Conservation (phyloP, 202 grass and related monocot genomes). For the Schoenoplectus triqueter region DNA sequence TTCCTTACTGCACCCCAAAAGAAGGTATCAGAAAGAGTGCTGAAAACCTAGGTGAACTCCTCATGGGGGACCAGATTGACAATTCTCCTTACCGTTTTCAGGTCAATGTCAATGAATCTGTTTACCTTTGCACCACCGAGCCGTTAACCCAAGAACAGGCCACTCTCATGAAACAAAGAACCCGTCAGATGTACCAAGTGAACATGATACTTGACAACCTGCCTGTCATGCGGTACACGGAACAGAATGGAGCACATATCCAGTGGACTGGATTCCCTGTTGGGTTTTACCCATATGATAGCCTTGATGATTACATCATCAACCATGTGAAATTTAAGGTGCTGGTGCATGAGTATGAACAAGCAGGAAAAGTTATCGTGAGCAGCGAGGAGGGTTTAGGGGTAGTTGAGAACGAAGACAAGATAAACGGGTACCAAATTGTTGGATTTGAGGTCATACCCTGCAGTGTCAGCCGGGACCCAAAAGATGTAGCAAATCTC, state of each 20-base stretch:
- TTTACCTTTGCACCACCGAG: slow-evolving; percentile 65
- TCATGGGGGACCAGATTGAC: slow-evolving; percentile 78
- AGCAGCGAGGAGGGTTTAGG: slow-evolving; percentile 68
- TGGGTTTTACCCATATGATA: slow-evolving; percentile 49
- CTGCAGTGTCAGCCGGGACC: slow-evolving; percentile 59
- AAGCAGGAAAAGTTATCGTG: slow-evolving; percentile 50
- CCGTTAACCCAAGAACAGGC: slow-evolving; percentile 55
- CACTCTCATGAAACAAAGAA: slow-evolving; percentile 56
- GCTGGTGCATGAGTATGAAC: slow-evolving; percentile 61
- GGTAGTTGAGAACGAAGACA: slow-evolving; percentile 51
- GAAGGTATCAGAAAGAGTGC: slow-evolving; percentile 64
- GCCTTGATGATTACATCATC: slow-evolving; percentile 55
- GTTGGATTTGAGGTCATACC: slow-evolving; percentile 71
- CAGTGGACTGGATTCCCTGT: slow-evolving; percentile 66
- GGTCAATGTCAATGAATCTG: slow-evolving; percentile 53
- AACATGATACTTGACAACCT: slow-evolving; percentile 74
- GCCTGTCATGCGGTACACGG: slow-evolving; percentile 53
- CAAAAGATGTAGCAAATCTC: slow-evolving; percentile 43
- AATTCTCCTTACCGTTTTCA: slow-evolving; percentile 67
- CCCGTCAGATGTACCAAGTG: slow-evolving; percentile 63
- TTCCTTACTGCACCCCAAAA: slow-evolving; percentile 58
- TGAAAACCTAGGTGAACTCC: slow-evolving; percentile 69
- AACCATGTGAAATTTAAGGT: slow-evolving; percentile 71
- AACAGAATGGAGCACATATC: slow-evolving; percentile 57
- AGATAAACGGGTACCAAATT: slow-evolving; percentile 65